These are phyloP conservation scores for Eutrema japonicum DNA, from an alignment of 345 rosid genomes.

Conservation along the genomic window DNA sequence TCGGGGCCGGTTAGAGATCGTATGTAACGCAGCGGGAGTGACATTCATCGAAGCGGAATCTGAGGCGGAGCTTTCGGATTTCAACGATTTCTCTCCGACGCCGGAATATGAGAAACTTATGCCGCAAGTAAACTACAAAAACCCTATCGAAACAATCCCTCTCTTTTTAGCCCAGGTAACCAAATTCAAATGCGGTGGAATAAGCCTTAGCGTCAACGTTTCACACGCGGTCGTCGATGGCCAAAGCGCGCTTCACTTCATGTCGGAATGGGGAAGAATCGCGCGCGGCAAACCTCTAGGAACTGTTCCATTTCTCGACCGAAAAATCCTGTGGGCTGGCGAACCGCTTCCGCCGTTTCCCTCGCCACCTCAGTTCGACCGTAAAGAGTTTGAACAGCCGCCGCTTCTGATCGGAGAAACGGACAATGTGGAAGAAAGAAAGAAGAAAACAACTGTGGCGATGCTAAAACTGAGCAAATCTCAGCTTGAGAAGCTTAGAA, in stretches of 20 bases:
- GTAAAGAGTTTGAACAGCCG: conserved; percentile 50
- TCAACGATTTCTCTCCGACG: conserved; percentile 48
- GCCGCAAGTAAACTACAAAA: conserved; percentile 51
- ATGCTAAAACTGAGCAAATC: conserved; percentile 51
- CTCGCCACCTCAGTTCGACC: conserved; percentile 31
- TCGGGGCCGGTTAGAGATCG: conserved; percentile 52
- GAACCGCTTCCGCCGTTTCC: conserved; percentile 43
- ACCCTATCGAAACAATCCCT: conserved; percentile 53
- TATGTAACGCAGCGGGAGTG: conserved; percentile 54
- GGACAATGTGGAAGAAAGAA: conserved; percentile 47
- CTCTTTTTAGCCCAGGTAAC: conserved; percentile 57
- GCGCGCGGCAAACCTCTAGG: conserved; percentile 48
- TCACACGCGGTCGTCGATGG: conserved; percentile 69
- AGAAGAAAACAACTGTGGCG: conserved; percentile 51
- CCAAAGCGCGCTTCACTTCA: conserved; percentile 57
- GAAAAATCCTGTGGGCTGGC: conserved; percentile 49
- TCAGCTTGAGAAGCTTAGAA: conserved; percentile 54
- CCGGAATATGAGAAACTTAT: conserved; percentile 47
- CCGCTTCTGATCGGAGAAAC: conserved; percentile 54
- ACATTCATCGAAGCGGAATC: conserved; percentile 53
- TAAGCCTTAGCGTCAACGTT: conserved; percentile 50
- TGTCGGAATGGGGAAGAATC: conserved; percentile 59
- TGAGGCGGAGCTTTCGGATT: conserved; percentile 41
- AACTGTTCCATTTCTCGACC: conserved; percentile 48
- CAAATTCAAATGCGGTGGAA: conserved; percentile 58